Evolutionary conservation across 2,329 filamentous ascomycete genomes (phyloP), one percentile per base, ranked within the genome.

Genomic region (Pyrenophora seminiperda): DNA sequence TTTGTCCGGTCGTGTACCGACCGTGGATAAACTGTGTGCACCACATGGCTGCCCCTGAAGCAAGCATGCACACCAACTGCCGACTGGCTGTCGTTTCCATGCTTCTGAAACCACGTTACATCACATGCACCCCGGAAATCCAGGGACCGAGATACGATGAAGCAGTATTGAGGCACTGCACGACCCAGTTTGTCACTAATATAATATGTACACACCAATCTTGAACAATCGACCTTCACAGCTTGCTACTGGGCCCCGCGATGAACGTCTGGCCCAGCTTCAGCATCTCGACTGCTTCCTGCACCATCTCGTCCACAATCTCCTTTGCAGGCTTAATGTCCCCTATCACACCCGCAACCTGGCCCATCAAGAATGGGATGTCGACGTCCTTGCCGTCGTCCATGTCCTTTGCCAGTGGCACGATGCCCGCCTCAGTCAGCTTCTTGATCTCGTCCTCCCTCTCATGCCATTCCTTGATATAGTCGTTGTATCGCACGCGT

Each of bases 221-320:
- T 13, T 41, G 9, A 10, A 33, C 19, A 10, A 7, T 34, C n/a
- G 9, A 30, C 19, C 27, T 20, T 57, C 65, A 73, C 53, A 74
- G 50, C 59, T 73, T 74, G 34, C 70, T 73, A 42, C 58, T 62
- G 20, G 52, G 48, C n/a, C 54, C 60, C 10, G 54, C 59, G 30
- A 73, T 66, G 53, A 66, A 74, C 32, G 65, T 67, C 54, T 72
- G 66, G 4, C 71, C 71, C 33, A 73, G 15, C 56, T 52, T 68
- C 51, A 75, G 53, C 68, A 73, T 74, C 13, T 73, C 69, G 32
- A 74, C 65, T 22, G 72, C 72, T 50, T 73, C 72, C 37, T 54
- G 39, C 7, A 96, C 89, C 91, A 97, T 97, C 60, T 95, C 91
- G 53, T 86, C 82, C n/a, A 97, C 86, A 76, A 97, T 96, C 58